These are phyloP conservation scores for Rhizopus delemar DNA, from an alignment of 371 early-diverging fungal genomes.

Conservation along the genomic window DNA sequence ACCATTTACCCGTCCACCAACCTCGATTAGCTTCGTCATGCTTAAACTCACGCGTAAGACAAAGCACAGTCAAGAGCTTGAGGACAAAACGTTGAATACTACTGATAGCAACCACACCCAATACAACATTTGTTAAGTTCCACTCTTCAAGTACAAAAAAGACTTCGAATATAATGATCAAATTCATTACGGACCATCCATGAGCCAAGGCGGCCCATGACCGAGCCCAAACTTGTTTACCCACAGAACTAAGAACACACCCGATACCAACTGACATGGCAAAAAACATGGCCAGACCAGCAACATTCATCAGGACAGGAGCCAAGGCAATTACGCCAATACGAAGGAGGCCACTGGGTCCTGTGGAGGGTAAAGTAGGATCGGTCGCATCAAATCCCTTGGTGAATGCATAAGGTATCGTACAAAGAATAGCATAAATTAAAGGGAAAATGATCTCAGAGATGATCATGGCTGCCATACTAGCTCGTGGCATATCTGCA, in stretches of 20 bases:
- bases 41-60: constrained; percentile 81
- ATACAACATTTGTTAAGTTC: constrained; percentile 59
- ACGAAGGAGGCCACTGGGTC: constrained; percentile 58
- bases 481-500: constrained; percentile 66
- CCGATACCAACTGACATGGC: constrained; percentile 72
- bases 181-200: constrained; percentile 62
- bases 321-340: constrained; percentile 68
- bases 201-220: constrained; percentile 76
- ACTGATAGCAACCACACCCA: constrained; percentile 69
- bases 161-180: constrained; percentile 63
- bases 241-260: constrained; percentile 62
- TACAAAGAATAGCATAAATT: constrained; percentile 62
- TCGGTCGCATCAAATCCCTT: constrained; percentile 51
- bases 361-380: constrained; percentile 37
- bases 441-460: constrained; percentile 77
- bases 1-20: constrained; percentile 93
- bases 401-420: constrained; percentile 68
- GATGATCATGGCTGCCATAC: constrained; percentile 67
- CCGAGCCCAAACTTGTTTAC: constrained; percentile 71
- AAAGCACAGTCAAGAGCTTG: constrained; percentile 66
- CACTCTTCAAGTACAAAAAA: constrained; percentile 73
- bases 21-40: constrained; percentile 82
- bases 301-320: constrained; percentile 76
- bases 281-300: constrained; percentile 67
- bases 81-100: constrained; percentile 73